Evolutionary conservation across 352 stramenopile species (phyloP).

Genomic region (Globisporangium nodosum): DNA sequence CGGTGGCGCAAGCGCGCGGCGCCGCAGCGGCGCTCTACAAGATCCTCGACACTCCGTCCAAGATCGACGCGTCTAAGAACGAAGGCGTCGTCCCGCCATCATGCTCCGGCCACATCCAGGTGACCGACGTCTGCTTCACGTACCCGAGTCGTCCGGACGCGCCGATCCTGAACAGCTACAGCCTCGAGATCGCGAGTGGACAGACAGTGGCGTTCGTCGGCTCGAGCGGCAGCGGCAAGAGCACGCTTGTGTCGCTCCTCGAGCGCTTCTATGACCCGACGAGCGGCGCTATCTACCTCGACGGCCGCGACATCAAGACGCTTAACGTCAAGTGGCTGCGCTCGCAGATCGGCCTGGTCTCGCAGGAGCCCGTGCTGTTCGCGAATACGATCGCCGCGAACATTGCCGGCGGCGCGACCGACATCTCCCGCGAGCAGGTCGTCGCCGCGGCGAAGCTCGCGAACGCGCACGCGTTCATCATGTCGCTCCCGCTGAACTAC

Average conservation of each 20-base stretch:
- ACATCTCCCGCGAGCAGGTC: slow-evolving; percentile 1
- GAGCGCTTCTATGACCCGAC: slow-evolving; percentile 10
- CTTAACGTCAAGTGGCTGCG: slow-evolving; percentile 31
- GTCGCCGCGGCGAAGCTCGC: slow-evolving; percentile 26
- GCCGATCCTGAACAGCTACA: not conserved
- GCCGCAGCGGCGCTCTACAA: slow-evolving; percentile 38
- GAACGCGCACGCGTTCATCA: slow-evolving; percentile 61
- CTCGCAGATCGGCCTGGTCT: slow-evolving; percentile 58
- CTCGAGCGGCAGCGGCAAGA: slow-evolving; percentile 5
- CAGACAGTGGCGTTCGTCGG: slow-evolving; percentile 5
- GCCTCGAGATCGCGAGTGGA: not conserved
- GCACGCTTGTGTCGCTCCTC: slow-evolving; percentile 5
- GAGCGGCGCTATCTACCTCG: slow-evolving; percentile 28
- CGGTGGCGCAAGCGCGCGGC: slow-evolving; percentile 40
- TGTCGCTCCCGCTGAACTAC: slow-evolving; percentile 81
- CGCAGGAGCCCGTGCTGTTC: slow-evolving; percentile 87
- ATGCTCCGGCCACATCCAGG: slow-evolving; percentile 30
- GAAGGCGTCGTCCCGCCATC: slow-evolving; percentile 16
- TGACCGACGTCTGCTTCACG: not conserved
- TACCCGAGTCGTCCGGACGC: slow-evolving; percentile 1
- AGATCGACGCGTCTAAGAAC: slow-evolving; percentile 36
- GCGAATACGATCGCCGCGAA: slow-evolving; percentile 89
- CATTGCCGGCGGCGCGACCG: slow-evolving; percentile 57
- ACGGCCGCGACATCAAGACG: slow-evolving; percentile 66
- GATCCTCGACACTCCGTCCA: slow-evolving; percentile 43